Base-by-base conservation (phyloP, 192 early-diverging fungal species). In the Backusella westeae region DNA sequence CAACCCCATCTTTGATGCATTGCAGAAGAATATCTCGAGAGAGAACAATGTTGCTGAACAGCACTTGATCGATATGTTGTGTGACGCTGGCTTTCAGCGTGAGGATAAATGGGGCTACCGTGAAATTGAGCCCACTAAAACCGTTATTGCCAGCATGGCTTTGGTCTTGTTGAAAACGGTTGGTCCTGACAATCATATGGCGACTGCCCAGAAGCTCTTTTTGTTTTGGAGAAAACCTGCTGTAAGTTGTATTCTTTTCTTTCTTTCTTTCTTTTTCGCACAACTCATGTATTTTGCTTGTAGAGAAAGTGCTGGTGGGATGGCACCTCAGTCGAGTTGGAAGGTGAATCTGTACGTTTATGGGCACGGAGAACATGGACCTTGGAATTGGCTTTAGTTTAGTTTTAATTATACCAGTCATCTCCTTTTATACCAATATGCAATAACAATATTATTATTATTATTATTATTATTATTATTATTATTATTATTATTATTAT, bases 241-340 rank as follows among this genome's bases (percentile, higher is more conserved):
- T 10, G 88, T 89, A 86, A 72, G 83, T 85, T 49, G 38, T 39
- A 9, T 39, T 39, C 8, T 19, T 10, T 44, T 34, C 6, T 68
- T 38, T 15, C 6, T 68, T 38, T 15, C 15, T 32, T 32, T 32
- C 35, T 67, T 12, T 76, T 35, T 56, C 56, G 10, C 32, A 4
- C 34, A 36, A 19, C 39, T 72, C 69, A 26, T 32, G 1, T 26
- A 2, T 69, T 26, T 32, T 32, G 32, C 29, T 36, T 26, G 32
- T 80, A 89, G 77, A 87, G 93, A 79, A 94, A 94, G 81, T 94
- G 93, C 81, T 94, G 93, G 93, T 94, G 93, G 93, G 93, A 94
- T 80, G 91, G 92, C 21, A 87, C 86, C 39, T 90, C 90, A 66
- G 89, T 93, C 41, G 85, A 89, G 72, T 77, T 93, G 6, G 77